Evolutionary conservation across 2,329 filamentous ascomycete genomes (phyloP), one percentile per base, ranked within the genome.

Genomic region (Herpotrichia juniperi): DNA sequence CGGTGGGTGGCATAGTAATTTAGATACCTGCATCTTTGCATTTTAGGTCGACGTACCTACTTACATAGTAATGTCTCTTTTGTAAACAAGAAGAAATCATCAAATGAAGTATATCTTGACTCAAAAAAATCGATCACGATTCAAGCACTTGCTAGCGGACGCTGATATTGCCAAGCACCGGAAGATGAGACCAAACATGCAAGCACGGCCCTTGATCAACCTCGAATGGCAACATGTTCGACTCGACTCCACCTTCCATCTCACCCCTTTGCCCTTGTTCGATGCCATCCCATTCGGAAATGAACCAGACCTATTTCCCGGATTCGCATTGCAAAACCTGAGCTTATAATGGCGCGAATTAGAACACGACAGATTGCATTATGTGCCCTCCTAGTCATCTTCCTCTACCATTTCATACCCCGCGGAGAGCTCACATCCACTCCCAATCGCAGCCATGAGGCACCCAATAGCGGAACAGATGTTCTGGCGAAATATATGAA

Each of bases 401-500:
- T 63, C 46, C 42, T 70, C 24, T 72, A 66, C 51, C 61, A 60
- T 40, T 59, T 66, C 42, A 51, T 71, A 4, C 66, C 67, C 2
- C 22, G 30, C 17, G 48, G 66, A 24, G 31, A 61, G 25, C 34
- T 57, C 21, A 57, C 42, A 40, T 17, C 54, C n/a, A 45, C 39
- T 4, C 46, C 40, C 9, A 42, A 31, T 21, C 42, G 39, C 7
- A 42, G 21, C 7, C 16, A 52, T 44, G 53, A 46, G 22, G 22
- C 44, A 7, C 54, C 56, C 3, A 51, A 61, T 28, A 50, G 51
- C n/a, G 60, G 61, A 6, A 68, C 68, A 9, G 44, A 42, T 8
- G 48, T 42, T n/a, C 48, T 71, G 34, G 69, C 66, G 25, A 58
- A 55, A 16, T 67, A 69, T 44, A 72, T 72, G 69, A 72, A 72